A percentile compares a stretch with the other conserved stretches of the same genome.
phyloP scores from a whole-genome alignment of 83 land plant genomes.

The Diphasiastrum complanatum region DNA sequence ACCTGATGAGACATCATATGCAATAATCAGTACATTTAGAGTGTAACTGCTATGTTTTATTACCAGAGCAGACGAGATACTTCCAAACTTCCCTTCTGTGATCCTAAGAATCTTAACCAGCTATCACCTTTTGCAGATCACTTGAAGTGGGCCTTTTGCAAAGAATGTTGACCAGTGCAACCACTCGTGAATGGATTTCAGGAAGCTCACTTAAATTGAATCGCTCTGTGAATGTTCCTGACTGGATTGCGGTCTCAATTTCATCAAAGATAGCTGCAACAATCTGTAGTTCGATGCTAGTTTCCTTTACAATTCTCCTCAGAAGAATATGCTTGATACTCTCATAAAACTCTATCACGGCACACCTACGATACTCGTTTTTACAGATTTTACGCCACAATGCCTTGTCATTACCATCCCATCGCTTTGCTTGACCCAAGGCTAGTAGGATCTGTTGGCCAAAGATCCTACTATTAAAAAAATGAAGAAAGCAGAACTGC shows the following conservation, averaged over 20 bases:
- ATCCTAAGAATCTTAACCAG: not conserved
- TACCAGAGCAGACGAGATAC: constrained; percentile 2
- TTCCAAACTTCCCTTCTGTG: not conserved
- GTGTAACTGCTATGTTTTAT: too few species aligned
- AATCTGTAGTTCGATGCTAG: constrained; percentile 38
- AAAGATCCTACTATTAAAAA: not conserved
- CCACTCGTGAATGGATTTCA: constrained; percentile 18
- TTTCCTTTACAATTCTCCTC: constrained; percentile 19
- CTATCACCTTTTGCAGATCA: constrained; percentile 18
- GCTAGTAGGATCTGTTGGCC: constrained; percentile 27
- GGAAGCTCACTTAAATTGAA: constrained; percentile 39
- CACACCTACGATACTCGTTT: constrained; percentile 33
- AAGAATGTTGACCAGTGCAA: constrained; percentile 12
- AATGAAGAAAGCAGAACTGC: not conserved
- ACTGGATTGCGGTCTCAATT: constrained; percentile 40
- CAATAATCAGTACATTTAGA: too few species aligned
- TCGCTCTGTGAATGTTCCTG: constrained; percentile 38
- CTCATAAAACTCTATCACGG: constrained; percentile 35
- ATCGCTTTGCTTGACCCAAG: constrained; percentile 8
- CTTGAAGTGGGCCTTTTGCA: constrained; percentile 20
- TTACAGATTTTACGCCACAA: constrained; percentile 32
- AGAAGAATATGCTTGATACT: constrained; percentile 31
- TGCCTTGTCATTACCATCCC: constrained; percentile 20
- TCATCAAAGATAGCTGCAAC: constrained; percentile 39
- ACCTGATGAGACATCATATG: constrained; percentile 19